Evolutionary conservation across 495 filamentous ascomycete genomes (phyloP), one percentile per base, ranked within the genome.

Genomic region (Neurospora sp.): DNA sequence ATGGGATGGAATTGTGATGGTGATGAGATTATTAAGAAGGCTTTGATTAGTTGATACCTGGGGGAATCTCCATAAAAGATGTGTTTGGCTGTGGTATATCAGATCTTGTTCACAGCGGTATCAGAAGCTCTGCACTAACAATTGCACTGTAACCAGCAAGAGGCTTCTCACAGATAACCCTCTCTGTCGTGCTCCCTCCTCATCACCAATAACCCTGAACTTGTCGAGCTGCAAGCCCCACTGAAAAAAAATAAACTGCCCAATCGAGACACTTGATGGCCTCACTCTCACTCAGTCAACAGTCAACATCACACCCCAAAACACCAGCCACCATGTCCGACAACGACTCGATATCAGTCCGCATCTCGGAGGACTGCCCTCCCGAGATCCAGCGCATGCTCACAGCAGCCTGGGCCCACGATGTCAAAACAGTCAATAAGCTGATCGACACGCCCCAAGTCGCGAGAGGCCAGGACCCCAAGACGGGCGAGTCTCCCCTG

Each of bases 401-500:
- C 54, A 90, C 95, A 46, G 91, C 92, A 35, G 90, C 94, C 66
- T 92, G 94, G 70, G 86, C 92, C 76, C 96, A 98, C 83, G 90
- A 98, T 82, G 79, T 93, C 76, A 77, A 84, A 12, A 86, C 90
- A 69, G 87, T 99, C n/a, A 90, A 90, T 76, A 86, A 87, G 44
- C 88, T 96, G 10, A 87, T 97, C 69, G 89, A 90, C 75, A 85
- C 76, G 8, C 84, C 89, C 18, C 85, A 87, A 72, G 87, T 81
- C 72, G 93, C 93, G 27, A 92, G 92, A 72, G 89, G 92, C 16
- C 92, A 94, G 80, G 94, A 98, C 76, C 86, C 91, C 3, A 90
- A 92, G 73, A 97, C 94, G 0, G 93, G 93, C 46, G 93, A 90
- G 79, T 92, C 94, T 1, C 93, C 96, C 14, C 86, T 99, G 4